These are phyloP conservation scores for Turritis glabra DNA, from an alignment of 345 rosid genomes.

Conservation along the genomic window DNA sequence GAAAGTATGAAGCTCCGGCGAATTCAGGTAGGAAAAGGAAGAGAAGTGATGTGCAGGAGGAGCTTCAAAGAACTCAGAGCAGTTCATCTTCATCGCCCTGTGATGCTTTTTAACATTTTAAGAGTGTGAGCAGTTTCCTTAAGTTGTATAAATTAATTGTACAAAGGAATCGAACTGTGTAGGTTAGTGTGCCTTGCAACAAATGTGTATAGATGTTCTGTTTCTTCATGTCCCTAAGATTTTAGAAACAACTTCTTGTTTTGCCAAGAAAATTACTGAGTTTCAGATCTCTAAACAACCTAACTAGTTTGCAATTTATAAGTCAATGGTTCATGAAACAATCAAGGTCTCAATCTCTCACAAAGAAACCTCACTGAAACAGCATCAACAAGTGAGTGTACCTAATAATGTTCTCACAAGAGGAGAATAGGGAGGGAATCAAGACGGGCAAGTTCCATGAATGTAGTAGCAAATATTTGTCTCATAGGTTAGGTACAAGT, in stretches of 20 bases:
- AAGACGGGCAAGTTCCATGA: slow-evolving; percentile 33
- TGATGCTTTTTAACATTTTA: slow-evolving; percentile 3
- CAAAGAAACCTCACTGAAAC: not conserved
- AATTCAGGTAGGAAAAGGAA: slow-evolving; percentile 57
- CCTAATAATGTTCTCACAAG: not conserved
- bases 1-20: slow-evolving; percentile 49
- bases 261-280: not conserved
- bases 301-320: not conserved
- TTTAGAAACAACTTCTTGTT: slow-evolving; percentile 21
- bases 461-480: slow-evolving; percentile 26
- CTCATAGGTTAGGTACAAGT: slow-evolving; percentile 28
- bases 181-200: slow-evolving; percentile 30
- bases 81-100: slow-evolving; percentile 26
- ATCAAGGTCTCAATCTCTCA: slow-evolving; percentile 4
- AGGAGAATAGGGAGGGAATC: slow-evolving; percentile 15
- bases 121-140: slow-evolving; percentile 10
- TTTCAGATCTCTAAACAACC: slow-evolving; percentile 11
- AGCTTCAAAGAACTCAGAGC: slow-evolving; percentile 30
- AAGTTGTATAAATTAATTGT: slow-evolving; percentile 12
- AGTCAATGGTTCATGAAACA: slow-evolving; percentile 17
- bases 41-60: slow-evolving; percentile 35
- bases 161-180: slow-evolving; percentile 23
- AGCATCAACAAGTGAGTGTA: slow-evolving; percentile 29
- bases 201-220: slow-evolving; percentile 23
- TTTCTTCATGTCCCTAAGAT: slow-evolving; percentile 21